Conservation (phyloP, 345 rosid genomes). For the Geranium brycei region DNA sequence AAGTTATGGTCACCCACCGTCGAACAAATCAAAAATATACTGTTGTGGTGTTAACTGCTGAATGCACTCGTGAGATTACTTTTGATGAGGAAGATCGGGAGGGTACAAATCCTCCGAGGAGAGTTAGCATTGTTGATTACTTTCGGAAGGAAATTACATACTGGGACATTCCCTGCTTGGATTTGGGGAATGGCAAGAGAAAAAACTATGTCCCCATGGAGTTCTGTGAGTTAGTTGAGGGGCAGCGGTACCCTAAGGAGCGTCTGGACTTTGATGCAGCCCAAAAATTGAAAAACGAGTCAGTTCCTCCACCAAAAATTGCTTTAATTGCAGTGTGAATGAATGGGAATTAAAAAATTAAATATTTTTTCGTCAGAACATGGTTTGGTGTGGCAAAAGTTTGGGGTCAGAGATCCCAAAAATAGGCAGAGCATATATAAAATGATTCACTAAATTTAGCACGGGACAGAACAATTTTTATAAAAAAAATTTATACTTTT, state of each 20-base stretch:
- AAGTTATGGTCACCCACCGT: constrained; percentile 58
- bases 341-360: too few relatives aligned
- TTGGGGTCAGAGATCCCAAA: too few relatives aligned
- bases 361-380: too few relatives aligned
- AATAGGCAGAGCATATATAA: too few relatives aligned
- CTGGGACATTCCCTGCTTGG: constrained; percentile 55
- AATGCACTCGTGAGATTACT: constrained; percentile 18
- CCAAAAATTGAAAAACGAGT: too few relatives aligned
- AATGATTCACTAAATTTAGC: too few relatives aligned
- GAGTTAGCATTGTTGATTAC: constrained; percentile 35
- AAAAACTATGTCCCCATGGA: constrained; percentile 68
- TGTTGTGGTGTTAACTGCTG: constrained; percentile 36
- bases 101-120: constrained; percentile 19
- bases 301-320: too few relatives aligned
- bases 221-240: constrained; percentile 57
- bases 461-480: too few relatives aligned
- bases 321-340: too few relatives aligned
- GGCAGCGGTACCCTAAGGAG: constrained; percentile 79
- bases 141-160: constrained; percentile 34
- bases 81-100: constrained; percentile 39
- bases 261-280: too few relatives aligned
- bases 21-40: constrained; percentile 48
- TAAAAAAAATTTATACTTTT: too few relatives aligned
- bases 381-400: too few relatives aligned
- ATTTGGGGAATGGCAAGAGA: constrained; percentile 41